A percentile compares a stretch with the other conserved stretches of the same genome.
These are phyloP conservation scores for Beauveria caledonica DNA, from an alignment of 2,329 filamentous ascomycete species.

Conservation along the genomic window DNA sequence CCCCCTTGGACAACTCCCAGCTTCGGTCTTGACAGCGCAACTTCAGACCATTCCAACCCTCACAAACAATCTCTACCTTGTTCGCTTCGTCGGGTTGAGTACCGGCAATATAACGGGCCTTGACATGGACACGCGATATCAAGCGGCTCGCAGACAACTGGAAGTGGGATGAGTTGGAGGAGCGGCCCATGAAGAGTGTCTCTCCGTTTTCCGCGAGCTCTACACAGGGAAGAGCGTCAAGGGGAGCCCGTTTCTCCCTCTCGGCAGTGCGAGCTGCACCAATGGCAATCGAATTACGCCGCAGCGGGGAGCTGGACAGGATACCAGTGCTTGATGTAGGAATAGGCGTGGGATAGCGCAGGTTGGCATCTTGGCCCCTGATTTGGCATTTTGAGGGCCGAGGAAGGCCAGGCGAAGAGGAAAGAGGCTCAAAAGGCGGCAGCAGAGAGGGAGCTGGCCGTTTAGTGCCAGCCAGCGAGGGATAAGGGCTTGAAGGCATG, in stretches of 20 bases:
- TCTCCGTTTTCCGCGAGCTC: slow-evolving; percentile 77
- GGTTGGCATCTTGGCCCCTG: slow-evolving; percentile 34
- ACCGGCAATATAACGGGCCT: slow-evolving; percentile 72
- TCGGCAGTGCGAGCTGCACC: slow-evolving; percentile 38
- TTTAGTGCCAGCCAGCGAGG: slow-evolving; percentile 42
- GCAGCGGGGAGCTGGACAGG: slow-evolving; percentile 74
- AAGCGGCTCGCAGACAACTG: slow-evolving; percentile 87
- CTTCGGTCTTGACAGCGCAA: slow-evolving; percentile 84
- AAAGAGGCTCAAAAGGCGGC: slow-evolving; percentile 70
- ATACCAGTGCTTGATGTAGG: slow-evolving; percentile 92
- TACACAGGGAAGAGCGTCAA: slow-evolving; percentile 75
- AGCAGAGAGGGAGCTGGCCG: slow-evolving; percentile 60
- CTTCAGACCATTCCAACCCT: slow-evolving; percentile 93
- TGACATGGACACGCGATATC: slow-evolving; percentile 88
- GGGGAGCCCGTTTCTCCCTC: slow-evolving; percentile 64
- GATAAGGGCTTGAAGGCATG: neutral
- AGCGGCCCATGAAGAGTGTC: slow-evolving; percentile 77
- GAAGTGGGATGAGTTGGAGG: slow-evolving; percentile 90
- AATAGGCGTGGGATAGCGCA: slow-evolving; percentile 85
- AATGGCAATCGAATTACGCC: slow-evolving; percentile 44
- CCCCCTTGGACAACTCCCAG: slow-evolving; percentile 79
- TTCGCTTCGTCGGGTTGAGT: slow-evolving; percentile 59
- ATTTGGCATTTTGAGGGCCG: slow-evolving; percentile 62
- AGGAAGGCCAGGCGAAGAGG: slow-evolving; percentile 67
- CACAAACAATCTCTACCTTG: slow-evolving; percentile 80